Percentiles rank a stretch among this genome's conserved stretches.
Conservation (phyloP, 441 rosid genomes). For the Melastoma candidum region DNA sequence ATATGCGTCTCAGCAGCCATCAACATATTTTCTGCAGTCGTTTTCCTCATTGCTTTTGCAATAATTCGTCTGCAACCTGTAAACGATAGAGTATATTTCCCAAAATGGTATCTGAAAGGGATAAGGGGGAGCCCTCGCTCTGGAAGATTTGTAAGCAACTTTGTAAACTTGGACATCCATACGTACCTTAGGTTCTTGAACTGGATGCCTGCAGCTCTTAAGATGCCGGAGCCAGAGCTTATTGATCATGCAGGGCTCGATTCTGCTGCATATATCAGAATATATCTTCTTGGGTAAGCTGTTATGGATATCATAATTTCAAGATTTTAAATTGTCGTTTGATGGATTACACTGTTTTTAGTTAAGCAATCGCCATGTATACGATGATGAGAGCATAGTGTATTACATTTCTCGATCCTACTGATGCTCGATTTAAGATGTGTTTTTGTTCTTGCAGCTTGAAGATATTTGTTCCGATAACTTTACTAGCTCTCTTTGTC, state of each 20-base stretch:
- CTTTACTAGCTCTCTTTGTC: conserved; percentile 56
- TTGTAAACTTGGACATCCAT: conserved; percentile 47
- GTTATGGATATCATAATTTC: not conserved
- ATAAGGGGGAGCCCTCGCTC: conserved; percentile 58
- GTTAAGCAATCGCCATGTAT: not conserved
- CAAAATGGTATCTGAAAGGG: conserved; percentile 80
- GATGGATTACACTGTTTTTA: not conserved
- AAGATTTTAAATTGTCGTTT: too few relatives aligned
- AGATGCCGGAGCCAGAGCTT: conserved; percentile 76
- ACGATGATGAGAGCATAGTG: too few relatives aligned
- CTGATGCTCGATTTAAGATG: conserved; percentile 9
- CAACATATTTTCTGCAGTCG: conserved; percentile 56
- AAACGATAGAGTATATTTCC: conserved; percentile 72
- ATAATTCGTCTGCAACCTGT: conserved; percentile 69
- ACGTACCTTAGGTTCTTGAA: conserved; percentile 61
- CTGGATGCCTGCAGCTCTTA: conserved; percentile 84
- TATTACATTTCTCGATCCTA: not conserved
- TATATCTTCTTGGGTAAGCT: conserved; percentile 61
- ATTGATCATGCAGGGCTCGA: conserved; percentile 79
- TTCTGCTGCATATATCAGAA: conserved; percentile 67
- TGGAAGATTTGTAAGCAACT: conserved; percentile 34
- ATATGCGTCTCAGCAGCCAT: conserved; percentile 54
- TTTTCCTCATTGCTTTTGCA: conserved; percentile 67
- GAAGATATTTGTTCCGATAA: conserved; percentile 64
- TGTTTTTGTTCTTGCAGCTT: conserved; percentile 34